These are phyloP conservation scores for Tricholoma saponaceum DNA, from an alignment of 768 basidiomycete species.

Conservation along the genomic window DNA sequence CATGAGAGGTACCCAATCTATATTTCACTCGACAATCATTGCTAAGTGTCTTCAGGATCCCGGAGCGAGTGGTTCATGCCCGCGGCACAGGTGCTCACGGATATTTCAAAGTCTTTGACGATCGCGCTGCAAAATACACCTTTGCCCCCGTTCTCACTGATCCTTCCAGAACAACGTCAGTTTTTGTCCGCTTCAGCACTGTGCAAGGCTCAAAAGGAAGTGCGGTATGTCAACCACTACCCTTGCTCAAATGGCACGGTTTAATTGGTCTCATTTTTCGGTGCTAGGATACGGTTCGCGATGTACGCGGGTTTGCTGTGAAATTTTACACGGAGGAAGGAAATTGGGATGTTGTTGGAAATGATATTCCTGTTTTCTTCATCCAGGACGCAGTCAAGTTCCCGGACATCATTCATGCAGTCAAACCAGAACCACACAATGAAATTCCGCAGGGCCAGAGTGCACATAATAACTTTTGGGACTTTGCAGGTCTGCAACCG, in stretches of 20 bases:
- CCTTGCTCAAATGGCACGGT: background rate
- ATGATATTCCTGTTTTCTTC: slow-evolving; percentile 80
- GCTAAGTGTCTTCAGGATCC: slow-evolving; percentile 38
- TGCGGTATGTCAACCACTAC: slow-evolving; percentile 46
- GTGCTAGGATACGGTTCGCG: slow-evolving; percentile 67
- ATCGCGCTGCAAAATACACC: slow-evolving; percentile 67
- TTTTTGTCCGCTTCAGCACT: slow-evolving; percentile 83
- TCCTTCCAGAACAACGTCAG: slow-evolving; percentile 64
- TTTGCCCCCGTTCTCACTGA: slow-evolving; percentile 70
- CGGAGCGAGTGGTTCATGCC: slow-evolving; percentile 75
- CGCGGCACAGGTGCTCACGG: slow-evolving; percentile 81
- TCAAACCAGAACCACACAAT: slow-evolving; percentile 82
- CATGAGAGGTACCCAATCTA: slow-evolving; percentile 56
- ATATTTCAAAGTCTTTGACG: slow-evolving; percentile 71
- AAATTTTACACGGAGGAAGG: slow-evolving; percentile 32
- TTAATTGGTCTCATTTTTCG: background rate
- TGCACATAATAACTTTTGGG: slow-evolving; percentile 88
- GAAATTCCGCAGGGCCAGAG: slow-evolving; percentile 68
- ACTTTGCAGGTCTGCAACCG: slow-evolving; percentile 69
- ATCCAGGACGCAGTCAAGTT: slow-evolving; percentile 83
- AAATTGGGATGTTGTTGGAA: slow-evolving; percentile 87
- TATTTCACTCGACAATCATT: too few relatives aligned
- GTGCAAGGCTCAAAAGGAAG: slow-evolving; percentile 81
- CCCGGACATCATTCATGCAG: slow-evolving; percentile 81
- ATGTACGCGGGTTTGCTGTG: slow-evolving; percentile 83